These are phyloP conservation scores for Phytophthora vignae DNA, from an alignment of 352 stramenopile species.

Conservation along the genomic window DNA sequence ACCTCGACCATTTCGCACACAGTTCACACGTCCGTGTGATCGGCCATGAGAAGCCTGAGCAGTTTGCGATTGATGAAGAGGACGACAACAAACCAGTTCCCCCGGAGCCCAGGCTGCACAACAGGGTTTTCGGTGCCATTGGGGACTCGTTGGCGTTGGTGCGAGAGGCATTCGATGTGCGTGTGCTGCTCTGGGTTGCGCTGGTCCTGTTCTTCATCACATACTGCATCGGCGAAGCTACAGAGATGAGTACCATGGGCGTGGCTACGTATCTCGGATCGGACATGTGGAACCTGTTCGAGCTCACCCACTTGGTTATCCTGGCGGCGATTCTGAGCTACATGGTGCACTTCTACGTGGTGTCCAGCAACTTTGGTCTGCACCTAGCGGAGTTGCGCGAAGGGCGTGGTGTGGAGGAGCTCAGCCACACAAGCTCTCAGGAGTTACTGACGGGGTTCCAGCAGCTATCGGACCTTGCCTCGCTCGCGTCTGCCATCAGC, in stretches of 20 bases:
- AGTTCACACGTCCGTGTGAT: slow-evolving; percentile 85
- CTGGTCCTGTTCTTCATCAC: slow-evolving; percentile 80
- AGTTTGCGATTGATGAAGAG: slow-evolving; percentile 32
- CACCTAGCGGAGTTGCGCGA: slow-evolving; percentile 54
- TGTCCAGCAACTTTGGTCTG: slow-evolving; percentile 55
- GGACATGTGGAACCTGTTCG: slow-evolving; percentile 92
- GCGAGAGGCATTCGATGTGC: slow-evolving; percentile 56
- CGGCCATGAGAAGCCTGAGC: slow-evolving; percentile 70
- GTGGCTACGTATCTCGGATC: slow-evolving; percentile 75
- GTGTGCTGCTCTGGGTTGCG: slow-evolving; percentile 71
- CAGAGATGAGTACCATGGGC: slow-evolving; percentile 85
- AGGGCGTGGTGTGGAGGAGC: slow-evolving; percentile 49
- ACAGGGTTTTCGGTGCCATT: slow-evolving; percentile 32
- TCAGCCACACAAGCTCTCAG: slow-evolving; percentile 73
- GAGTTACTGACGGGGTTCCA: slow-evolving; percentile 75
- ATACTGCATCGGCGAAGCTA: slow-evolving; percentile 82
- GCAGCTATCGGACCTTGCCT: slow-evolving; percentile 78
- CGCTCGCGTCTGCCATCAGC: slow-evolving; percentile 78
- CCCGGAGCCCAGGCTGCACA: slow-evolving; percentile 8
- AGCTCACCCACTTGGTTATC: slow-evolving; percentile 78
- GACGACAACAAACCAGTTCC: slow-evolving; percentile 1
- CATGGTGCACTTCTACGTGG: slow-evolving; percentile 74
- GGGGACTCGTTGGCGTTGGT: slow-evolving; percentile 20
- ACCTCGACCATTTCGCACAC: slow-evolving; percentile 84
- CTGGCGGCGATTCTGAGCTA: slow-evolving; percentile 70